phyloP scores from a whole-genome alignment of 176 grass and related monocot species.

The Eleusine coracana region DNA sequence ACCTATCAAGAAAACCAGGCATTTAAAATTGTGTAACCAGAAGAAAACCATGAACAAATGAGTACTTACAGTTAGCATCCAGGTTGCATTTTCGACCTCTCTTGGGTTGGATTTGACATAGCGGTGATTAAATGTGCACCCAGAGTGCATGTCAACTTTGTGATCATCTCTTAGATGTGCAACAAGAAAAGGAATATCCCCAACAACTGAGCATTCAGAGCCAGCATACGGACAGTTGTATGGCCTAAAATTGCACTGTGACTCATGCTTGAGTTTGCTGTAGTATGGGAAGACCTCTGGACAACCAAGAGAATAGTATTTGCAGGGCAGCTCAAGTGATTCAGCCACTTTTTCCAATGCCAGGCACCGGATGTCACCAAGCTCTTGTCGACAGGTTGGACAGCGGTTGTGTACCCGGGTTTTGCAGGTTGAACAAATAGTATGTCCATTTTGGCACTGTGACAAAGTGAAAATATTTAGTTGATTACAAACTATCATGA shows the following conservation, averaged over 20 bases:
- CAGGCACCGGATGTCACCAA: slow-evolving; percentile 90
- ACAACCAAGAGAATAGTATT: slow-evolving; percentile 72
- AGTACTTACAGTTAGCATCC: slow-evolving; percentile 95
- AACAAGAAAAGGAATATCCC: slow-evolving; percentile 80
- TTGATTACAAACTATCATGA: background rate
- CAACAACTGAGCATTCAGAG: slow-evolving; percentile 79
- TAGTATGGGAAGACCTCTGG: slow-evolving; percentile 85
- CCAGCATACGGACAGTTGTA: slow-evolving; percentile 95
- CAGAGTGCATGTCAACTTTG: slow-evolving; percentile 92
- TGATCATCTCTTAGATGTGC: slow-evolving; percentile 87
- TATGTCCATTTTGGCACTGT: slow-evolving; percentile 97
- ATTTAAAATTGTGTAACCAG: background rate
- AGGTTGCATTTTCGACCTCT: slow-evolving; percentile 95
- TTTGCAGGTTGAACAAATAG: slow-evolving; percentile 90
- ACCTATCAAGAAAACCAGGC: background rate
- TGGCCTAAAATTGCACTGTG: slow-evolving; percentile 85
- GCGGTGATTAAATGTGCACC: slow-evolving; percentile 95
- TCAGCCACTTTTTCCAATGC: slow-evolving; percentile 98
- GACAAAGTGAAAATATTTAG: slow-evolving; percentile 30
- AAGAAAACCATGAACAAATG: slow-evolving; percentile 5
- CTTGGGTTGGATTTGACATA: slow-evolving; percentile 91
- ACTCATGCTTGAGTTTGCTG: slow-evolving; percentile 88
- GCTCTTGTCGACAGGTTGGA: slow-evolving; percentile 89
- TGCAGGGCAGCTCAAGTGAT: slow-evolving; percentile 90
- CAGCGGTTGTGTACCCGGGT: slow-evolving; percentile 87